Evolutionary conservation across 306 rosid species (phyloP), one percentile per base, ranked within the genome.

Genomic region (Styphnolobium japonicum): DNA sequence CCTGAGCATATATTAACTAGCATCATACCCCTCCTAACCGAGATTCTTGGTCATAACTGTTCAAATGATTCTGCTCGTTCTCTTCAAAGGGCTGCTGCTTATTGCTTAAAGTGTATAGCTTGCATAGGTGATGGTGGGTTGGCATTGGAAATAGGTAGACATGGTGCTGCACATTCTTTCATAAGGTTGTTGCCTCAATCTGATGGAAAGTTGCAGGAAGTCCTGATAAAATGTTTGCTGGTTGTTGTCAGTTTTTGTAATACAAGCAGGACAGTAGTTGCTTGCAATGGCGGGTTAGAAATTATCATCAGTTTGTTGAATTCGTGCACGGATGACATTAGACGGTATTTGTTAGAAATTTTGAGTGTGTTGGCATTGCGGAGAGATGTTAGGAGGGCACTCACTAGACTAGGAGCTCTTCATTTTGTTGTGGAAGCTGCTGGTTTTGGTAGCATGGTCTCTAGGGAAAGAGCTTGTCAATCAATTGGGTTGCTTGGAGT

Each of bases 391-490:
- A 81, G 92, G 86, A 71, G 83, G 79, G 68, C 9, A 5, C 81
- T 85, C 27, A 40, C 53, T 52, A 71, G 86, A 29, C 45, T 83
- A 37, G 62, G 70, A 29, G 79, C 66, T 10, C 83, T 88, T 81
- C 37, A 51, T 43, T 79, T 77, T 70, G 33, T 88, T 67, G 86
- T 88, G 52, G 88, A 88, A 82, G 89, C 88, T 61, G 86, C 78
- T 81, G 62, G 88, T 48, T 42, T 27, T 78, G 89, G 89, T 31
- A 88, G 75, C 43, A 75, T 83, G 88, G n/a, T 85, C 3, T 88
- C 85, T 31, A 86, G 85, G 66, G 92, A 86, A 61, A 88, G 89
- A 45, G 89, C 92, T 14, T 81, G 83, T 65, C 85, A 86, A 67
- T 48, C 85, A 62, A 75, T 88, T 37, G 88, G 88, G 33, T 78